Evolutionary conservation across 179 eudicot species (phyloP).

Genomic region (Patellifolia procumbens): DNA sequence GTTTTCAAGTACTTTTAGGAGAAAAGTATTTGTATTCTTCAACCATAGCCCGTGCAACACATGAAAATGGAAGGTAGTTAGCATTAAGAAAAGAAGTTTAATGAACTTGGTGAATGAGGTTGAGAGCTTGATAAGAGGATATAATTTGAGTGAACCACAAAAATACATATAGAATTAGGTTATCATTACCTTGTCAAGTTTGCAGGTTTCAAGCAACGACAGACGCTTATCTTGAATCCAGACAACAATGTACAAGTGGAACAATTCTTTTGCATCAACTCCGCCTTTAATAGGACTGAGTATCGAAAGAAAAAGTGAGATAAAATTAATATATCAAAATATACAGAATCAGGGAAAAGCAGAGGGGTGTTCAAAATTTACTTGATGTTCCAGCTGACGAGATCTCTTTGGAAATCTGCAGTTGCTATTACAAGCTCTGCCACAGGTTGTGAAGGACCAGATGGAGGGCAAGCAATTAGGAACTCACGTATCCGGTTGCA

Average conservation of each 20-base stretch:
- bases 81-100: not conserved
- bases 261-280: slow-evolving; percentile 92
- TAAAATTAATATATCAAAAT: not conserved
- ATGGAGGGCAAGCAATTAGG: slow-evolving; percentile 87
- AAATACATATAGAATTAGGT: not conserved
- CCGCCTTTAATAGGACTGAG: slow-evolving; percentile 88
- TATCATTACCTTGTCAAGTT: slow-evolving; percentile 75
- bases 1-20: too few species aligned
- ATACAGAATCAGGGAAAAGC: not conserved
- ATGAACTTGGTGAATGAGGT: slow-evolving; percentile 8
- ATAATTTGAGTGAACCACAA: not conserved
- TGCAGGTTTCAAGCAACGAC: slow-evolving; percentile 87
- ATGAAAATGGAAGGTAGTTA: too few species aligned
- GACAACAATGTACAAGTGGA: slow-evolving; percentile 82
- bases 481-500: slow-evolving; percentile 76
- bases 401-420: slow-evolving; percentile 95
- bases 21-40: too few species aligned
- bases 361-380: slow-evolving; percentile 24
- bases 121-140: not conserved
- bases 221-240: slow-evolving; percentile 99
- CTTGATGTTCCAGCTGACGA: slow-evolving; percentile 83
- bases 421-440: slow-evolving; percentile 89
- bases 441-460: slow-evolving; percentile 80
- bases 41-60: too few species aligned
- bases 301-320: slow-evolving; percentile 13